phyloP scores from a whole-genome alignment of 2,329 filamentous ascomycete species.

The Phaeosphaeriaceae sp. region DNA sequence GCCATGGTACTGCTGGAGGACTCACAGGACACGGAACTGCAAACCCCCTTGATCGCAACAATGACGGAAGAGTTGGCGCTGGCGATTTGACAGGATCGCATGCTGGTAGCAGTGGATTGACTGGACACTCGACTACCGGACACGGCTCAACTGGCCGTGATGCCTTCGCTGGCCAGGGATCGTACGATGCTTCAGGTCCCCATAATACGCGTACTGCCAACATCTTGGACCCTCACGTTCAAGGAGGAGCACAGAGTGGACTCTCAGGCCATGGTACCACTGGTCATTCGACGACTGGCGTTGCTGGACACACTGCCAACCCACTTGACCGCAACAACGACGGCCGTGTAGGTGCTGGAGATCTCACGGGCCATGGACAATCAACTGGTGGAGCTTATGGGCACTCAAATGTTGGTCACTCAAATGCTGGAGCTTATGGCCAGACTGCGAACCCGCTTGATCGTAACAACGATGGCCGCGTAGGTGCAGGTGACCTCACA shows the following conservation, averaged over 20 bases:
- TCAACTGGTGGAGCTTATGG: background rate
- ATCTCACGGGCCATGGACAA: background rate
- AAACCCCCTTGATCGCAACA: conserved; percentile 3
- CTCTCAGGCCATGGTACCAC: conserved; percentile 1
- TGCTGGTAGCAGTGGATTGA: background rate
- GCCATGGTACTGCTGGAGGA: background rate
- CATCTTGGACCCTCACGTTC: conserved; percentile 1
- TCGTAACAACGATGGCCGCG: conserved; percentile 3
- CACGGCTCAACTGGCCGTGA: background rate
- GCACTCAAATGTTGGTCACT: background rate
- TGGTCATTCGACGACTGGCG: background rate
- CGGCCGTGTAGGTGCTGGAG: background rate
- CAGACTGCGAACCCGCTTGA: conserved; percentile 2
- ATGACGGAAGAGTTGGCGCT: conserved; percentile 1
- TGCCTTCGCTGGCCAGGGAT: background rate
- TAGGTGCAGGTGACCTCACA: conserved; percentile 1
- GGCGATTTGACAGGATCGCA: conserved; percentile 1
- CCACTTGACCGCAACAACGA: conserved; percentile 3
- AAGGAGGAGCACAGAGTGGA: background rate
- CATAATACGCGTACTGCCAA: conserved; percentile 1
- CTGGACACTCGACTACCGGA: background rate
- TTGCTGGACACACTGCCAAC: conserved; percentile 2
- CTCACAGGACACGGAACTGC: conserved; percentile 1
- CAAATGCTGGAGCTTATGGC: background rate
- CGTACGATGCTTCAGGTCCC: background rate